These are phyloP conservation scores for Ceratocystis destructans DNA, from an alignment of 2,329 filamentous ascomycete species.

Conservation along the genomic window DNA sequence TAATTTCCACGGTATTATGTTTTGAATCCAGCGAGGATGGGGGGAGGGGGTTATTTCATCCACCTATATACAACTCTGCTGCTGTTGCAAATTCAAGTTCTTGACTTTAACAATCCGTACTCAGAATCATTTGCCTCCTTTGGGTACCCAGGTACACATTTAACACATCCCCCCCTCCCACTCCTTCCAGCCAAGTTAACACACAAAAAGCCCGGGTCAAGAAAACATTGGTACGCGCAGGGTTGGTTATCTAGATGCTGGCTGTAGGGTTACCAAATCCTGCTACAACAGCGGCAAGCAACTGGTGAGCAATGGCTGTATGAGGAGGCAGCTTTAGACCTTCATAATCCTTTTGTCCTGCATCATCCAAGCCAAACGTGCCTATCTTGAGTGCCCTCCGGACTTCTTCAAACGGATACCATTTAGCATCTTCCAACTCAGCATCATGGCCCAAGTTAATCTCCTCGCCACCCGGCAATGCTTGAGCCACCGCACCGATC, in stretches of 20 bases:
- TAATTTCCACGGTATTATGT: neutral
- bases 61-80: neutral
- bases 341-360: slow-evolving; percentile 51
- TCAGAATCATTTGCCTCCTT: neutral
- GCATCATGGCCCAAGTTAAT: slow-evolving; percentile 79
- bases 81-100: neutral
- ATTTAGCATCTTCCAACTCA: slow-evolving; percentile 78
- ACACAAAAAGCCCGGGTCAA: neutral
- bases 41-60: neutral
- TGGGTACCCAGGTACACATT: too few species aligned
- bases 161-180: too few species aligned
- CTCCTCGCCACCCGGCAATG: slow-evolving; percentile 59
- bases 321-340: slow-evolving; percentile 65
- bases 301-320: slow-evolving; percentile 84
- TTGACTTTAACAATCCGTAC: neutral
- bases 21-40: neutral
- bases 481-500: slow-evolving; percentile 80
- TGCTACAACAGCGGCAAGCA: slow-evolving; percentile 65
- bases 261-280: slow-evolving; percentile 36
- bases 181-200: neutral
- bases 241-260: slow-evolving; percentile 4
- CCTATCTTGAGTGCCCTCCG: slow-evolving; percentile 51
- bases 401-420: slow-evolving; percentile 74
- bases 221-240: neutral
- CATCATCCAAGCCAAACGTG: slow-evolving; percentile 52